Conservation (phyloP, 2,329 filamentous ascomycete species). For the Ascomycota sp. region DNA sequence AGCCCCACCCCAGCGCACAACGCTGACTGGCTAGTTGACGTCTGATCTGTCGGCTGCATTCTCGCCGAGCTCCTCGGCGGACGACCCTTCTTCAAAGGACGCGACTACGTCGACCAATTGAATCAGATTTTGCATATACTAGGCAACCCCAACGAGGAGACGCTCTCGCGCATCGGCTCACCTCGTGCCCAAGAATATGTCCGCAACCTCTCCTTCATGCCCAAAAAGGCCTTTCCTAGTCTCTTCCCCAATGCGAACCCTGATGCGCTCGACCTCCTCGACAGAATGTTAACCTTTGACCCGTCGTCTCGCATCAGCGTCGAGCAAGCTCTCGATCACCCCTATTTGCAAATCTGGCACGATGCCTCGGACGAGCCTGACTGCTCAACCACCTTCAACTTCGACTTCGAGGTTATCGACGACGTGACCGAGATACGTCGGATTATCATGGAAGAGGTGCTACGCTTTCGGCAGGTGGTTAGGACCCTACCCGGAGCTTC, state of each 20-base stretch:
- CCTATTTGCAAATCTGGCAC: conserved; percentile 95
- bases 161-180: conserved; percentile 79
- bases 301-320: conserved; percentile 84
- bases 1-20: background rate
- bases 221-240: conserved; percentile 71
- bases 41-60: conserved; percentile 98
- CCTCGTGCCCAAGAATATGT: conserved; percentile 96
- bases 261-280: conserved; percentile 82
- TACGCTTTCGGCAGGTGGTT: conserved; percentile 53
- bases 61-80: conserved; percentile 88
- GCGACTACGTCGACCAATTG: conserved; percentile 96
- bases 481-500: conserved; percentile 25
- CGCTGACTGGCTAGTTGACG: conserved; percentile 69
- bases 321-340: conserved; percentile 87
- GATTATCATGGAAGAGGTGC: conserved; percentile 93
- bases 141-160: conserved; percentile 90
- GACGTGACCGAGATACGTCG: conserved; percentile 88
- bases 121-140: conserved; percentile 98
- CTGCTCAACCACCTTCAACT: conserved; percentile 90
- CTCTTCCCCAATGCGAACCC: conserved; percentile 92
- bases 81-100: conserved; percentile 96
- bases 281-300: conserved; percentile 95
- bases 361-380: conserved; percentile 88
- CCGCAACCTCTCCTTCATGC: conserved; percentile 85
- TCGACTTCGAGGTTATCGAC: conserved; percentile 94